phyloP scores from a whole-genome alignment of 2,329 filamentous ascomycete genomes.

The Aspergillus puulaauensis region DNA sequence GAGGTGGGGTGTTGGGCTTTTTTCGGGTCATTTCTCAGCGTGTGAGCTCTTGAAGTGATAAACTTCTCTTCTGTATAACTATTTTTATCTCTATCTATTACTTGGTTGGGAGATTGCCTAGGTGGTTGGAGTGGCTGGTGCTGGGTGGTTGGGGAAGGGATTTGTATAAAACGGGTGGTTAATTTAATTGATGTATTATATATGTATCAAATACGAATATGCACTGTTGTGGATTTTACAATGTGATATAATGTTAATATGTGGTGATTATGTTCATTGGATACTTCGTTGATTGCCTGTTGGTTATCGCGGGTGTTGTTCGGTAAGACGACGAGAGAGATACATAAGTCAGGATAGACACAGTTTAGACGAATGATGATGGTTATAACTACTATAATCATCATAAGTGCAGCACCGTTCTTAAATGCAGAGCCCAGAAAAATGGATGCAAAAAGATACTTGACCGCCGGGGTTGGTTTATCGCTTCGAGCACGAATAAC shows the following conservation, averaged over 20 bases:
- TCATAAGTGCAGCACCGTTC: no score
- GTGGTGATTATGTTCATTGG: not conserved
- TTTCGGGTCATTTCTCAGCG: not conserved
- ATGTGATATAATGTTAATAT: not conserved
- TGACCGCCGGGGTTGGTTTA: no score
- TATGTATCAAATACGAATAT: not conserved
- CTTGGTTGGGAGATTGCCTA: no score
- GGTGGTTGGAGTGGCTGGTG: not conserved
- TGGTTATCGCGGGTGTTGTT: no score
- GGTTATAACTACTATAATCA: no score
- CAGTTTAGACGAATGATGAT: fast-evolving
- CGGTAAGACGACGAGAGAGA: no score
- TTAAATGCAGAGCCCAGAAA: no score
- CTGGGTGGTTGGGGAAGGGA: not conserved
- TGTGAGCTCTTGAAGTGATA: not conserved
- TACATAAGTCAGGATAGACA: no score
- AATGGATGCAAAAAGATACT: no score
- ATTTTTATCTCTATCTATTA: not conserved
- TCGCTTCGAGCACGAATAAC: no score
- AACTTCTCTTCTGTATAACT: not conserved
- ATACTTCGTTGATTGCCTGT: no score
- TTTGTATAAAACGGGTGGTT: not conserved
- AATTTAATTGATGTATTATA: not conserved
- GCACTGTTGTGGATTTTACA: not conserved
- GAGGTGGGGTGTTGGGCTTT: not conserved